A percentile compares a stretch with the other conserved stretches of the same genome.
Evolutionary conservation across 495 filamentous ascomycete species (phyloP).

Genomic region (Aspergillus heteromorphus): DNA sequence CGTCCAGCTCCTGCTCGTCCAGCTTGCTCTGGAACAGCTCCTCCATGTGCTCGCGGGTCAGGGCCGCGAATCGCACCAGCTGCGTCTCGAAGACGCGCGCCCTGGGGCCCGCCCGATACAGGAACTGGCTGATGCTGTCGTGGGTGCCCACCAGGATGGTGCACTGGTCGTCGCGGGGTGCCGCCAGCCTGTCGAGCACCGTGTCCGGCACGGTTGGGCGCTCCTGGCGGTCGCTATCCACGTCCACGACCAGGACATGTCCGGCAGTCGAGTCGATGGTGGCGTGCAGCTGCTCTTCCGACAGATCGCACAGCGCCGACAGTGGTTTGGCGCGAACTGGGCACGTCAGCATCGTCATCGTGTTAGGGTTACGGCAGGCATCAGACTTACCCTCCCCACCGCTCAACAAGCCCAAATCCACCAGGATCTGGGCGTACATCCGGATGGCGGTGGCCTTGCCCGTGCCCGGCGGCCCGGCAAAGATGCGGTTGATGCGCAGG

Average conservation of each 20-base stretch:
- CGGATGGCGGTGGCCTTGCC: slow-evolving; percentile 64
- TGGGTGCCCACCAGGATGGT: slow-evolving; percentile 9
- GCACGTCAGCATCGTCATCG: not conserved
- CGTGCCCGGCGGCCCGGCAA: slow-evolving; percentile 29
- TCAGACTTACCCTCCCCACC: slow-evolving; percentile 8
- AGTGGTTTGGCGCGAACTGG: not conserved
- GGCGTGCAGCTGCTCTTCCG: not conserved
- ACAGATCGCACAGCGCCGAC: not conserved
- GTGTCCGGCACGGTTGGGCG: slow-evolving; percentile 8
- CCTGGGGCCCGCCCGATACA: not conserved
- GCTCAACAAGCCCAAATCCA: slow-evolving; percentile 16
- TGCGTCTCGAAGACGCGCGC: not conserved
- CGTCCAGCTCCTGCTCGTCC: slow-evolving; percentile 10
- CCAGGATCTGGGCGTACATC: slow-evolving; percentile 53
- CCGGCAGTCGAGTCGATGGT: slow-evolving; percentile 1
- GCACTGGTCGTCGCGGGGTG: slow-evolving; percentile 6
- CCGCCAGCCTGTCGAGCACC: not conserved
- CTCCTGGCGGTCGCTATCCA: not conserved
- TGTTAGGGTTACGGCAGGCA: not conserved
- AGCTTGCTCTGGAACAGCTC: slow-evolving; percentile 14
- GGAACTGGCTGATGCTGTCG: slow-evolving; percentile 3
- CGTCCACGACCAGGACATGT: slow-evolving; percentile 8
- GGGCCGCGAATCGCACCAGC: slow-evolving; percentile 10
- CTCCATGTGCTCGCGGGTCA: slow-evolving; percentile 13
- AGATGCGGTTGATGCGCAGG: slow-evolving; percentile 12